Evolutionary conservation across 164 flowering plant species (phyloP), one percentile per base, ranked within the genome.

Genomic region (Cinnamomum micranthum): DNA sequence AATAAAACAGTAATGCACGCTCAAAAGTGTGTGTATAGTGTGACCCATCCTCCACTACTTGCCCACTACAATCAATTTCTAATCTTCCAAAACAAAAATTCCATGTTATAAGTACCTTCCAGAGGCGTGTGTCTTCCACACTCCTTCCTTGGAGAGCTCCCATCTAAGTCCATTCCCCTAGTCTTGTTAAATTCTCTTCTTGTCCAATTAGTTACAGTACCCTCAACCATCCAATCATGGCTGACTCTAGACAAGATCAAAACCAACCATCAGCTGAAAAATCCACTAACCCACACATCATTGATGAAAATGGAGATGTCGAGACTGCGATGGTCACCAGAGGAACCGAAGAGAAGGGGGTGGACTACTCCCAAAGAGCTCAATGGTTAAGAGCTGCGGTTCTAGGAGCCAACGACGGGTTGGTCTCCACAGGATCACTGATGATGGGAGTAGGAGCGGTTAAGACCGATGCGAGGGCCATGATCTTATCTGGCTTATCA

Each of bases 361-460:
- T 78, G 12, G 74, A 81, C 59, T 78, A 81, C 81, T 73, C 81
- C 22, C 73, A 76, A 47, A 68, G 84, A n/a, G 52, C 81, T 5
- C 79, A 81, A 35, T 81, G 84, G 84, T 81, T 81, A 20, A 59
- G 84, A 59, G 84, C 81, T 19, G 81, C 84, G 0, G 81, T 81
- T 6, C 79, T 81, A 2, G 84, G 84, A 10, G 84, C 84, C 23
- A 81, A 78, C 71, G 84, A 81, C 60, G 84, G 84, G 35, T 63
- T 81, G 64, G 79, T 81, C 67, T 81, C 84, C 14, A 81, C 79
- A 1, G 84, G 79, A 0, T 76, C 81, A 10, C 52, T 81, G 41
- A 81, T 81, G 84, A 78, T 78, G 79, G 84, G 84, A 4, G 75
- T 81, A 2, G 84, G 84, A 7, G 84, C 81, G 2, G 77, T 81